phyloP scores from a whole-genome alignment of 2,329 filamentous ascomycete species.

The Cladophialophora yegresii region DNA sequence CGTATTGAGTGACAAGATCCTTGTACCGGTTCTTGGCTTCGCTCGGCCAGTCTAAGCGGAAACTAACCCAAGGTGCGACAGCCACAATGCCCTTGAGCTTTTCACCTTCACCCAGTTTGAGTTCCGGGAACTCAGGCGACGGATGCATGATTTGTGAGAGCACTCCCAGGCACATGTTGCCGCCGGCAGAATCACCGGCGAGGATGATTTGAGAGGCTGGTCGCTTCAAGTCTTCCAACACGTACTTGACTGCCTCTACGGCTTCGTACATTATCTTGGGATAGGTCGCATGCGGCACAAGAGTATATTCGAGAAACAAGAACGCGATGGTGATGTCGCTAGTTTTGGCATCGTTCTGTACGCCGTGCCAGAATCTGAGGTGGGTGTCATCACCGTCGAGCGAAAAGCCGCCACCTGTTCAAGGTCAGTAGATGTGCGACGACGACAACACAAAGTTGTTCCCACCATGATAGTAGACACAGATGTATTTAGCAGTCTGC shows the following conservation, averaged over 20 bases:
- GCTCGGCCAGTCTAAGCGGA: conserved; percentile 43
- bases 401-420: conserved; percentile 33
- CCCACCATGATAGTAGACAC: conserved; percentile 35
- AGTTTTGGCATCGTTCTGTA: conserved; percentile 26
- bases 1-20: conserved; percentile 27
- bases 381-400: conserved; percentile 34
- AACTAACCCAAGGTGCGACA: conserved; percentile 61
- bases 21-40: conserved; percentile 22
- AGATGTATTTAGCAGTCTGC: conserved; percentile 33
- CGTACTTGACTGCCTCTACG: conserved; percentile 46
- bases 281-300: conserved; percentile 52
- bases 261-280: conserved; percentile 49
- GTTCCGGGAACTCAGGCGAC: conserved; percentile 48
- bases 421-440: conserved; percentile 4
- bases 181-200: conserved; percentile 51
- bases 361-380: conserved; percentile 32
- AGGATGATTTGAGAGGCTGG: conserved; percentile 44
- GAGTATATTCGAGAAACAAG: conserved; percentile 60
- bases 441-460: neutral
- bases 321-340: conserved; percentile 51
- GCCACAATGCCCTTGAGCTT: conserved; percentile 54
- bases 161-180: conserved; percentile 43
- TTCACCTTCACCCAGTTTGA: conserved; percentile 40
- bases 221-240: conserved; percentile 42
- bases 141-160: conserved; percentile 50